Percentiles rank a stretch among this genome's conserved stretches.
Conservation (phyloP, 139 green algal genomes). For the Dunaliella primolecta region DNA sequence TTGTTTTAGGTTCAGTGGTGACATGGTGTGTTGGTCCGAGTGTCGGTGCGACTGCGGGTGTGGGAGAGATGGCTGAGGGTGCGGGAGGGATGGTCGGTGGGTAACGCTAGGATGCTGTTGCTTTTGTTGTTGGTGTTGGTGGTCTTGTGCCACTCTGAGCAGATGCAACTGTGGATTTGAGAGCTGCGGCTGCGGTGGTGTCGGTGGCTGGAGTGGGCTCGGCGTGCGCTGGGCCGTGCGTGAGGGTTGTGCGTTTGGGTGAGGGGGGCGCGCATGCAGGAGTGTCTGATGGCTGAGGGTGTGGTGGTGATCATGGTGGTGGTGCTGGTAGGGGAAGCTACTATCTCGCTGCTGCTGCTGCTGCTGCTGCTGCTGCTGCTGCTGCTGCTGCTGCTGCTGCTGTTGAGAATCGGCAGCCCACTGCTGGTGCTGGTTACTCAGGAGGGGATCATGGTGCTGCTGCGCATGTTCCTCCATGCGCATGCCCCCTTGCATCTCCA, state of each 20-base stretch:
- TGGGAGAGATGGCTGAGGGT: neutral
- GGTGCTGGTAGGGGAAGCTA: too few species aligned
- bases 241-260: neutral
- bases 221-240: neutral
- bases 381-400: slow-evolving; percentile 1
- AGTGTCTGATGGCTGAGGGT: neutral
- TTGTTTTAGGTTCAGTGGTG: neutral
- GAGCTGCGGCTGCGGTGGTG: neutral
- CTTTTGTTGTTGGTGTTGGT: neutral
- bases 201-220: neutral
- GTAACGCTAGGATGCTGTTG: too few species aligned
- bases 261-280: too few species aligned
- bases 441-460: neutral
- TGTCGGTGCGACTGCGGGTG: neutral
- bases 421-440: neutral
- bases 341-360: too few species aligned
- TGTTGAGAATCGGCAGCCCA: neutral
- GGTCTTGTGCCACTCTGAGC: too few species aligned
- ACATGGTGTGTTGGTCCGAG: neutral
- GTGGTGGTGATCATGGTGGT: too few species aligned
- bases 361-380: slow-evolving; percentile 7
- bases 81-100: neutral
- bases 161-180: neutral
- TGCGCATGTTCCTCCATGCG: too few species aligned
- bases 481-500: too few species aligned